Percentiles rank a stretch among this genome's conserved stretches.
phyloP scores from a whole-genome alignment of 2,329 filamentous ascomycete genomes.

The Calycina herbarum region DNA sequence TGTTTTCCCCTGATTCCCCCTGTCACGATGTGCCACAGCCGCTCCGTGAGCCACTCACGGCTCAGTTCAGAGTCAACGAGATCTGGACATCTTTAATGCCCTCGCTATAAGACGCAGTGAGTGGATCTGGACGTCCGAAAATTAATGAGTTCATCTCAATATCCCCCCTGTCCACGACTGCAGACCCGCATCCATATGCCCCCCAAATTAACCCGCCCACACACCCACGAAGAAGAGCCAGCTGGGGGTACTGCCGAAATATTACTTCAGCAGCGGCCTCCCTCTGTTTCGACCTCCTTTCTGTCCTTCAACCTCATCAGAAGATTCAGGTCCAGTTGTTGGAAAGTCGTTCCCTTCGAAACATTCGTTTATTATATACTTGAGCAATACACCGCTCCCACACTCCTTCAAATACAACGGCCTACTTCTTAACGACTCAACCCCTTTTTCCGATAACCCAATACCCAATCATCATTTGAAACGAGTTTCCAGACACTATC shows the following conservation, averaged over 20 bases:
- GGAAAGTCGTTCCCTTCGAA: slow-evolving; percentile 29
- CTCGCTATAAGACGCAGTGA: slow-evolving; percentile 26
- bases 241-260: slow-evolving; percentile 5
- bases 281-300: slow-evolving; percentile 16
- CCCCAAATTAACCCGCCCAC: slow-evolving; percentile 25
- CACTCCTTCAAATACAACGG: slow-evolving; percentile 33
- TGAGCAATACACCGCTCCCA: slow-evolving; percentile 36
- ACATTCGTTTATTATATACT: slow-evolving; percentile 29
- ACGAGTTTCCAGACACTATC: slow-evolving; percentile 17
- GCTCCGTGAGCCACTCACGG: slow-evolving; percentile 8
- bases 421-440: slow-evolving; percentile 23
- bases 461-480: slow-evolving; percentile 7
- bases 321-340: slow-evolving; percentile 30
- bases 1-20: slow-evolving; percentile 19
- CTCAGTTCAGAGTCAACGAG: slow-evolving; percentile 19
- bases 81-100: slow-evolving; percentile 5
- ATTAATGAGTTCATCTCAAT: slow-evolving; percentile 34
- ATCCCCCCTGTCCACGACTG: slow-evolving; percentile 26
- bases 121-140: slow-evolving; percentile 20
- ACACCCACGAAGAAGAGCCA: slow-evolving; percentile 4
- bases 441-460: slow-evolving; percentile 4
- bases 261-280: slow-evolving; percentile 17
- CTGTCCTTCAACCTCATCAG: slow-evolving; percentile 19
- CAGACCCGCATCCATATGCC: slow-evolving; percentile 17
- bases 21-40: slow-evolving; percentile 15